Evolutionary conservation across 2,329 filamentous ascomycete species (phyloP).

Genomic region (Ceratocystis destructans): DNA sequence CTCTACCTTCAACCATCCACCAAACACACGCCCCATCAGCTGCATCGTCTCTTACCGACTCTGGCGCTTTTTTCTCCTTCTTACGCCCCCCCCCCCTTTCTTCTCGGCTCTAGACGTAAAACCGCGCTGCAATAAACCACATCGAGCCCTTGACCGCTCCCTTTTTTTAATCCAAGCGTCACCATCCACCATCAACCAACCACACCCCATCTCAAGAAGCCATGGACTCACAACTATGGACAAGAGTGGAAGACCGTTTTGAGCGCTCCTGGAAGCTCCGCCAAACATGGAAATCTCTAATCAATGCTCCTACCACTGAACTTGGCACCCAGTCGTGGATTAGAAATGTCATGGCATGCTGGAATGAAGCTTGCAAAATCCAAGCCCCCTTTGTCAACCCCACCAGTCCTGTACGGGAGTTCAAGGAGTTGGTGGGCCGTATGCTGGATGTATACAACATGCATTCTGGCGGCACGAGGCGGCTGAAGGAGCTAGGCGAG

Average conservation of each 20-base stretch:
- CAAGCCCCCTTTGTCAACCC: conserved; percentile 15
- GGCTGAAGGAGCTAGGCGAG: conserved; percentile 9
- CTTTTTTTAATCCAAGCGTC: background rate
- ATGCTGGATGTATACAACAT: conserved; percentile 21
- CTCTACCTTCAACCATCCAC: too few relatives aligned
- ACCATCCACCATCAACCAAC: background rate
- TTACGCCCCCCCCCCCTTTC: too few relatives aligned
- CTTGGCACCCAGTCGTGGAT: conserved; percentile 14
- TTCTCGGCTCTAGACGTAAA: too few relatives aligned
- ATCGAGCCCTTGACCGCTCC: background rate
- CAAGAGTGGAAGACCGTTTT: conserved; percentile 13
- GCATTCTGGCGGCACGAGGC: background rate
- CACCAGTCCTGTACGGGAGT: conserved; percentile 36
- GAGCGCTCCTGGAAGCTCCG: conserved; percentile 13
- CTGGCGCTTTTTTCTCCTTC: too few relatives aligned
- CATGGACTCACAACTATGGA: conserved; percentile 18
- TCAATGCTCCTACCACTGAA: conserved; percentile 9
- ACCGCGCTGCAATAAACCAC: too few relatives aligned
- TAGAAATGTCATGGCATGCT: conserved; percentile 10
- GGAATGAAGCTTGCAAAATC: conserved; percentile 10
- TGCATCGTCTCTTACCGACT: too few relatives aligned
- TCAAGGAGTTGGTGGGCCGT: conserved; percentile 37
- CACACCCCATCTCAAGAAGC: conserved; percentile 12
- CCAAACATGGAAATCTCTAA: conserved; percentile 10
- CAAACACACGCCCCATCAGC: too few relatives aligned